Evolutionary conservation across 228 moss, liverwort and hornwort genomes (phyloP), one percentile per base, ranked within the genome.

Genomic region (Sphagnum fallax): DNA sequence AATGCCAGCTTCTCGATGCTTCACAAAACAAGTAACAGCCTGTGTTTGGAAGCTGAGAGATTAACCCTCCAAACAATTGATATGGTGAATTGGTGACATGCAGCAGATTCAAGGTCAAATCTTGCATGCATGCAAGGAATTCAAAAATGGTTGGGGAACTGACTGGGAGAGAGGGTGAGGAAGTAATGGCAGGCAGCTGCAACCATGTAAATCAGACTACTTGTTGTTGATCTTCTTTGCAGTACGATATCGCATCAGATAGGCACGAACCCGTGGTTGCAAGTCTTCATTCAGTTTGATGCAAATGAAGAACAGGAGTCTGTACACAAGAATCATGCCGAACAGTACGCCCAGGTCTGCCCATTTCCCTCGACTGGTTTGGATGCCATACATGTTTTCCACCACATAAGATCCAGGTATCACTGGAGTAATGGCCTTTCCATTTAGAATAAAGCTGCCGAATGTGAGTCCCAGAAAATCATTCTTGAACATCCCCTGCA

Each of bases 401-500:
- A 77, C 67, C 51, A 88, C 81, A 50, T 81, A 84, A 75, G 65
- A 77, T 6, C 87, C 87, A 48, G 84, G 84, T 70, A 88, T 88
- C 10, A 49, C 61, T 0, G 78, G 80, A 0, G 82, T 82, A 0
- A 86, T 72, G 2, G 58, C 47, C 72, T 70, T 65, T 0, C 86
- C 87, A n/a, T 84, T 58, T 69, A 79, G 61, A 6, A 81, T 60
- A 53, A 64, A 84, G 52, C 75, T 79, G 0, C 65, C 75, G 0
- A 88, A 88, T 4, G 55, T 65, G 8, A 88, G 79, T 8, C 84
- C 87, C 0, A 4, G 2, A 61, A 88, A 88, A 63, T 88, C 87
- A 18, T 88, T 88, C 8, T 77, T 1, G 4, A 77, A 81, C 87
- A 88, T 81, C 52, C 87, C 87, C 87, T 88, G 84, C 10, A 32